Percentiles rank a stretch among this genome's conserved stretches.
Evolutionary conservation across 192 early-diverging fungal genomes (phyloP).

Genomic region (Dissophora ornata): DNA sequence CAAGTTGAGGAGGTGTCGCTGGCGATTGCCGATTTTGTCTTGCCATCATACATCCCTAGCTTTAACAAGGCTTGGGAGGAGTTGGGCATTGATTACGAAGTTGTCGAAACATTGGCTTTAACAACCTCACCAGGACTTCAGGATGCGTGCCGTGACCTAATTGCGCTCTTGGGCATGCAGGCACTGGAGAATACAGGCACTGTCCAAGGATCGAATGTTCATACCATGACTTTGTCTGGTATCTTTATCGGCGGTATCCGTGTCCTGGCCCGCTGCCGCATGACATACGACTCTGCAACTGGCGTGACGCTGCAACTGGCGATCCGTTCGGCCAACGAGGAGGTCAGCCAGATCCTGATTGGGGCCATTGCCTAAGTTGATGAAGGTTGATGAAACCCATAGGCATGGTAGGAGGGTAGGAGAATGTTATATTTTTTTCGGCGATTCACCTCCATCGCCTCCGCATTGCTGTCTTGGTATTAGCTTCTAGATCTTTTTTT

Average conservation of each 20-base stretch:
- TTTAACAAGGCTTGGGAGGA: conserved; percentile 86
- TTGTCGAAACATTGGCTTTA: conserved; percentile 89
- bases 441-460: too few species aligned
- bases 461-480: too few species aligned
- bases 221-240: conserved; percentile 88
- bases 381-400: too few species aligned
- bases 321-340: conserved; percentile 75
- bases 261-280: conserved; percentile 84
- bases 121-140: conserved; percentile 79
- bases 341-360: conserved; percentile 79
- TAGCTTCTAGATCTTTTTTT: too few species aligned
- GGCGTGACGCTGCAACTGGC: conserved; percentile 95
- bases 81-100: conserved; percentile 75
- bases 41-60: conserved; percentile 85
- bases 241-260: conserved; percentile 84
- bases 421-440: too few species aligned
- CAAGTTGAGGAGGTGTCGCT: conserved; percentile 90
- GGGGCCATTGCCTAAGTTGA: conserved; percentile 76
- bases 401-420: too few species aligned
- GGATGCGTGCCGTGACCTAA: conserved; percentile 76
- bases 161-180: conserved; percentile 89
- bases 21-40: conserved; percentile 88
- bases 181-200: conserved; percentile 77
- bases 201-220: conserved; percentile 80
- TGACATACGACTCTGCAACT: conserved; percentile 83